phyloP scores from a whole-genome alignment of 192 early-diverging fungal genomes.

The Dissophora globulifera region DNA sequence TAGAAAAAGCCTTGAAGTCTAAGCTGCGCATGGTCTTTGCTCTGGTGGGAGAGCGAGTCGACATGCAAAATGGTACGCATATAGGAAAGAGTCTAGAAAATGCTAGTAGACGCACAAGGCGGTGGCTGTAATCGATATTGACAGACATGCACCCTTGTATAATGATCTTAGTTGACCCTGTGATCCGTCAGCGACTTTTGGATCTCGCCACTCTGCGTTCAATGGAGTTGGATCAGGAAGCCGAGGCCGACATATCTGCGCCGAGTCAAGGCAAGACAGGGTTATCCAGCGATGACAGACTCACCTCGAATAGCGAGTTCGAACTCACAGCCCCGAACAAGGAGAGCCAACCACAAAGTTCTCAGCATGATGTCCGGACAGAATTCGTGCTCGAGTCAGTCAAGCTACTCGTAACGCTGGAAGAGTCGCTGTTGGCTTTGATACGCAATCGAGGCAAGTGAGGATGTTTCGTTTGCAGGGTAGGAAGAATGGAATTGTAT shows the following conservation, averaged over 20 bases:
- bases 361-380: slow-evolving; percentile 26
- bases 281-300: no score
- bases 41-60: slow-evolving; percentile 32
- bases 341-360: no score
- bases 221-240: background rate
- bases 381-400: slow-evolving; percentile 37
- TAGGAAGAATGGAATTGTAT: no score
- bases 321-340: no score
- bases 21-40: slow-evolving; percentile 22
- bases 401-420: slow-evolving; percentile 6
- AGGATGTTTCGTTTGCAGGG: no score
- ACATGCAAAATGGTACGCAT: slow-evolving; percentile 28
- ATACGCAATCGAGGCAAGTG: slow-evolving; percentile 39
- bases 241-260: no score
- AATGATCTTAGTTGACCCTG: slow-evolving; percentile 22
- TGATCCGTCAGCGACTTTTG: slow-evolving; percentile 17
- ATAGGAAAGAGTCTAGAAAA: no score
- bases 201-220: background rate
- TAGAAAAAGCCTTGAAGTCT: slow-evolving; percentile 16
- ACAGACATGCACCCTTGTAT: background rate
- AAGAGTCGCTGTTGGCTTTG: slow-evolving; percentile 15
- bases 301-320: no score
- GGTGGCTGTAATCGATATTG: background rate
- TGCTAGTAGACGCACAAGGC: no score
- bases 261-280: no score